A percentile compares a stretch with the other conserved stretches of the same genome.
Evolutionary conservation across 805 yeast genomes (phyloP).

Genomic region (Metschnikowia santaceciliae): DNA sequence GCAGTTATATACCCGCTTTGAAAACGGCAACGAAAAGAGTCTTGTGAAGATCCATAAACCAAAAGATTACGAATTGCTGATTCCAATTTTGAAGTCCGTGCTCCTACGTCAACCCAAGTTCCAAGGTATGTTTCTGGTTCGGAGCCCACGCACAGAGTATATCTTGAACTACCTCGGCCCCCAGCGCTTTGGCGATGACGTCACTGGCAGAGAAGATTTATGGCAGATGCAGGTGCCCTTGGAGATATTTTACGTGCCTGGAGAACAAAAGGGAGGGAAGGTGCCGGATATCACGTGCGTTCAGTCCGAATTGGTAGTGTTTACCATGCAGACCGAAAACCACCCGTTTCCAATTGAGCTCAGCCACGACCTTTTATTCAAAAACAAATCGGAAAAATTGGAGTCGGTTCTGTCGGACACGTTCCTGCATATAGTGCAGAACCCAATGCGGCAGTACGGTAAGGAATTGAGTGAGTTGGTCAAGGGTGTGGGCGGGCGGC

Average conservation of each 20-base stretch:
- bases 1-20: constrained; percentile 14
- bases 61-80: constrained; percentile 25
- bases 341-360: constrained; percentile 34
- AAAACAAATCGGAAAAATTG: constrained; percentile 18
- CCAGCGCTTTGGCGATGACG: constrained; percentile 14
- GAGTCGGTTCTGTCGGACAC: constrained; percentile 20
- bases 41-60: constrained; percentile 5
- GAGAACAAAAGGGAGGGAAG: constrained; percentile 1
- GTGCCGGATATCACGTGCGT: constrained; percentile 27
- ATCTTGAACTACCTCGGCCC: constrained; percentile 23
- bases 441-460: constrained; percentile 30
- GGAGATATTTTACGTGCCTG: constrained; percentile 17
- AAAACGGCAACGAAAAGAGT: not conserved
- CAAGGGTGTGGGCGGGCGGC: constrained; percentile 22
- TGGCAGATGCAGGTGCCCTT: constrained; percentile 29
- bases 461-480: constrained; percentile 24
- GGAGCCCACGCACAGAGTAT: constrained; percentile 31
- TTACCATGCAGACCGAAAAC: constrained; percentile 29
- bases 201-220: constrained; percentile 5
- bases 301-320: constrained; percentile 27
- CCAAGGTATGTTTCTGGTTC: constrained; percentile 30
- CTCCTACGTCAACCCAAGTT: constrained; percentile 29
- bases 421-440: constrained; percentile 30
- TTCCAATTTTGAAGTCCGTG: constrained; percentile 28
- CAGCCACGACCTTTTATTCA: constrained; percentile 33